Percentiles rank a stretch among this genome's conserved stretches.
These are phyloP conservation scores for Ambrosiella cleistominuta DNA, from an alignment of 2,329 filamentous ascomycete genomes.

Conservation along the genomic window DNA sequence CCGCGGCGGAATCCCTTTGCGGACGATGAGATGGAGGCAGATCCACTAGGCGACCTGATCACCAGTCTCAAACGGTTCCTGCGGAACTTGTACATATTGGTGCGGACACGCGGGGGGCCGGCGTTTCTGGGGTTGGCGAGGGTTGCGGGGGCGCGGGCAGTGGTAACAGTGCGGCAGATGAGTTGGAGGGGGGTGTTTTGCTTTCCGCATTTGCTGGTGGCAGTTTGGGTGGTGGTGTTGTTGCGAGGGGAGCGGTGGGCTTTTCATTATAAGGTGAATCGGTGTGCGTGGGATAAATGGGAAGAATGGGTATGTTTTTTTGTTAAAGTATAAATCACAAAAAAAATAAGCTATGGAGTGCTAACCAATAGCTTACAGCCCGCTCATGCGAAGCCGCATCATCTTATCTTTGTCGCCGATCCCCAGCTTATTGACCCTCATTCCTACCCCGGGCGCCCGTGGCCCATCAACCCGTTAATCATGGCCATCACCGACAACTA, in stretches of 20 bases:
- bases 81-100: neutral
- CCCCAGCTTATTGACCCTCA: slow-evolving; percentile 86
- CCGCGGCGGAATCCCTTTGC: too few species aligned
- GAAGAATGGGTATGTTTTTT: slow-evolving; percentile 62
- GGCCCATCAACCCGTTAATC: slow-evolving; percentile 37
- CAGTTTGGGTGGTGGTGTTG: slow-evolving; percentile 59
- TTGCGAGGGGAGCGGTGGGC: slow-evolving; percentile 73
- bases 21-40: too few species aligned
- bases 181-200: slow-evolving; percentile 23
- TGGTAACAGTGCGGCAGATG: neutral
- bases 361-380: slow-evolving; percentile 38
- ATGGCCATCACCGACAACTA: slow-evolving; percentile 68
- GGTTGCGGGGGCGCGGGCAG: neutral
- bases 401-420: slow-evolving; percentile 69
- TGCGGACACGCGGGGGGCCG: neutral
- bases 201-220: slow-evolving; percentile 49
- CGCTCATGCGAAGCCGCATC: slow-evolving; percentile 59
- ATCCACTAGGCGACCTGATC: neutral
- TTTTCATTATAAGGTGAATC: slow-evolving; percentile 51
- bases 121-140: neutral
- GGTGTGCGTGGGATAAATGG: slow-evolving; percentile 73
- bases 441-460: slow-evolving; percentile 71
- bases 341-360: neutral
- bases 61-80: neutral
- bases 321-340: neutral